Evolutionary conservation across 352 stramenopile genomes (phyloP).

Genomic region (Globisporangium nunn): DNA sequence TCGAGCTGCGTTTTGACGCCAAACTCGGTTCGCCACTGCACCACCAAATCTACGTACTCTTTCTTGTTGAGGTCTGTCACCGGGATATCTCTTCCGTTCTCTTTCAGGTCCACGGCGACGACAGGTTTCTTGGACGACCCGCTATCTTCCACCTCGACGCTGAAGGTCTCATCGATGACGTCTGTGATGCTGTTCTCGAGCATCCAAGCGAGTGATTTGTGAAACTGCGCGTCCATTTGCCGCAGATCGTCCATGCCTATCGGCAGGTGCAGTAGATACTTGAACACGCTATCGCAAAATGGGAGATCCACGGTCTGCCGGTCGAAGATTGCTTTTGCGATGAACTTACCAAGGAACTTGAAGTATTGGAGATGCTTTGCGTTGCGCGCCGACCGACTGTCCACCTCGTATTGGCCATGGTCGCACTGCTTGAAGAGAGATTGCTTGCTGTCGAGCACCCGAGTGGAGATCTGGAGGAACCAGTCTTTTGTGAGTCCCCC

Average conservation of each 20-base stretch:
- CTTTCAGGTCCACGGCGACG: constrained; percentile 48
- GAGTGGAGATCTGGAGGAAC: constrained; percentile 74
- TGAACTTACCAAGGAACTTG: constrained; percentile 68
- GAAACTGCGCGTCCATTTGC: constrained; percentile 71
- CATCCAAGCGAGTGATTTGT: constrained; percentile 83
- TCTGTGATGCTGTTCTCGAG: constrained; percentile 73
- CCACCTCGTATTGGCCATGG: constrained; percentile 39
- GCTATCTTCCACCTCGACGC: constrained; percentile 39
- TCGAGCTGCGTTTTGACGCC: constrained; percentile 50
- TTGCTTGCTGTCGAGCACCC: constrained; percentile 23
- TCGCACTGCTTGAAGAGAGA: constrained; percentile 54
- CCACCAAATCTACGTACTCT: constrained; percentile 61
- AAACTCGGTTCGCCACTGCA: constrained; percentile 57
- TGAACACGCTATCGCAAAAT: constrained; percentile 67
- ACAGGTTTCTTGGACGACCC: constrained; percentile 11
- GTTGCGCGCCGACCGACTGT: constrained; percentile 24
- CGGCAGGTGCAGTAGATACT: constrained; percentile 46
- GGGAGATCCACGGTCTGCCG: constrained; percentile 76
- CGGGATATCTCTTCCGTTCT: constrained; percentile 51
- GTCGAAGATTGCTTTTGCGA: constrained; percentile 85
- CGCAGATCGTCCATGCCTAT: constrained; percentile 53
- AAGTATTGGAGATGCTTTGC: constrained; percentile 35
- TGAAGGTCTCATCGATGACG: constrained; percentile 84
- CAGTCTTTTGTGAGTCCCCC: constrained; percentile 87
- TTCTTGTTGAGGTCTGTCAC: constrained; percentile 75